A percentile compares a stretch with the other conserved stretches of the same genome.
These are phyloP conservation scores for Cytospora piceicola DNA, from an alignment of 2,329 filamentous ascomycete genomes.

Conservation along the genomic window DNA sequence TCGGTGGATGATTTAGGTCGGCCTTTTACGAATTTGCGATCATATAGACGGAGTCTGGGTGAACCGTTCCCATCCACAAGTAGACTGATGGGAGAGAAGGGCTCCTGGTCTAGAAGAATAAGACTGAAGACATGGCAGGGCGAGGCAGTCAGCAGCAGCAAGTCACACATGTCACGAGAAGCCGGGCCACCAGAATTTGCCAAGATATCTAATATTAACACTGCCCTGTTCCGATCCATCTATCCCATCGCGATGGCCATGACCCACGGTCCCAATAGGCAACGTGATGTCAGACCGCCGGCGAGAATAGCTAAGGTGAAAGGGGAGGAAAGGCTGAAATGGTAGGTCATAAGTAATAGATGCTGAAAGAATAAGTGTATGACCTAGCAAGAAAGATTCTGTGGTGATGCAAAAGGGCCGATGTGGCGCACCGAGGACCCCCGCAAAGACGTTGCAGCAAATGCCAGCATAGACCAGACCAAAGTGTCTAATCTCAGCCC, in stretches of 20 bases:
- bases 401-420: constrained; percentile 12
- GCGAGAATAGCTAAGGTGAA: not conserved
- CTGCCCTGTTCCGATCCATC: not conserved
- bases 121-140: not conserved
- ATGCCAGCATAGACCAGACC: constrained; percentile 16
- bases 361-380: constrained; percentile 28
- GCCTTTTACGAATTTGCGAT: not conserved
- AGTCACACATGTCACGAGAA: not conserved
- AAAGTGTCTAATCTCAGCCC: constrained; percentile 19
- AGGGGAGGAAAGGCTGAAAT: not conserved
- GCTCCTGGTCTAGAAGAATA: not conserved
- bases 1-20: too few species aligned
- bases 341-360: constrained; percentile 27
- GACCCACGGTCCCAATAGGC: not conserved
- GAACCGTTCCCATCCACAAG: too few species aligned
- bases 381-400: constrained; percentile 21
- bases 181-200: not conserved
- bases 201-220: constrained; percentile 3
- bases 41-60: not conserved
- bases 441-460: constrained; percentile 2
- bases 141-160: constrained; percentile 1
- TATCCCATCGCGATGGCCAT: not conserved
- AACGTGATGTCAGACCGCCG: not conserved
- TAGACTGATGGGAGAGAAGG: not conserved
- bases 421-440: not conserved